Evolutionary conservation across 345 rosid species (phyloP), one percentile per base, ranked within the genome.

Genomic region (Hypericum androsaemum): DNA sequence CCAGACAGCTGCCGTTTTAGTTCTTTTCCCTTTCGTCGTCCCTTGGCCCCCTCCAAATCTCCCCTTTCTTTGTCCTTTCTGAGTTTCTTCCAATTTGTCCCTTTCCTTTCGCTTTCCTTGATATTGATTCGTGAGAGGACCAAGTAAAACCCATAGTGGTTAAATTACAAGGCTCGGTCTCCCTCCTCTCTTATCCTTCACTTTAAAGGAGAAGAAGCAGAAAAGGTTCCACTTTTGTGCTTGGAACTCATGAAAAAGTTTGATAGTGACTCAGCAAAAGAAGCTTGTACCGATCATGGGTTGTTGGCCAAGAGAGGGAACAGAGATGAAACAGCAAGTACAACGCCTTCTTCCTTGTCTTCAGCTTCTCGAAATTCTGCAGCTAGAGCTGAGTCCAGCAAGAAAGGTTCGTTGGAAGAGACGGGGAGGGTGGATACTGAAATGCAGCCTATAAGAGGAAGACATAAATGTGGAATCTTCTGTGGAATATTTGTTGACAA

Each of bases 401-500:
- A 57, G 59, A 87, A 71, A 74, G 89, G 84, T 17, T 77, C 95
- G 53, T n/a, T n/a, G n/a, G n/a, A n/a, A n/a, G n/a, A n/a, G n/a
- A n/a, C n/a, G n/a, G 84, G 61, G 60, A 64, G 60, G 42, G 50
- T 59, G 43, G 82, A 77, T 43, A 44, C 47, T 47, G 50, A 53
- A 13, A 52, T 44, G 44, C 66, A 65, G 48, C 64, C 74, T 36
- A 35, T 56, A 28, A 46, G 12, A 8, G 32, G 43, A 47, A 81
- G 67, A 50, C 72, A 84, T 61, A 47, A 57, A 60, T 67, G 7
- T 60, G 64, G 54, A 52, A 85, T 92, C 58, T 73, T 82, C 32
- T 92, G 95, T 59, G 94, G 76, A 0, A 16, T 85, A 57, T 92
- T 85, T 67, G 80, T 83, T 56, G 76, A 64, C 65, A 86, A 92